Base-by-base conservation (phyloP, 768 basidiomycete genomes). In the Lactifluus rugatus region DNA sequence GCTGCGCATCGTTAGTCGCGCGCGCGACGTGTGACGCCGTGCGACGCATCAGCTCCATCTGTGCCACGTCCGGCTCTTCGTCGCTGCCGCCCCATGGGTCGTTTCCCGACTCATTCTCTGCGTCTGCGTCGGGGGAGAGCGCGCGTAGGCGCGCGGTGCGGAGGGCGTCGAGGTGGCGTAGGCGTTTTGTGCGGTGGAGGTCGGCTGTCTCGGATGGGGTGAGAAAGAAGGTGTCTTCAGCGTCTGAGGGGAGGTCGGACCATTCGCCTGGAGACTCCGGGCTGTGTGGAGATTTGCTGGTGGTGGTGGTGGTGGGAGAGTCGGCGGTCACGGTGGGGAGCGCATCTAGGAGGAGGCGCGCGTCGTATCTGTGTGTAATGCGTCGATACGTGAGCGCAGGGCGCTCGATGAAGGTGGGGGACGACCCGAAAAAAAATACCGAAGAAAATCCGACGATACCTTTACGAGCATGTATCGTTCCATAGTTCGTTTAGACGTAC, bases 141-240 rank as follows among this genome's bases (percentile, higher is more conserved):
- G 82, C 84, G 58, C 73, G 76, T 17, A 93, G 62, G n/a, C 92
- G 79, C 7, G 82, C 83, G 65, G 84, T 82, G 52, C 86, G 71
- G 8, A 75, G 72, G 19, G 73, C 74, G 17, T 88, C 82, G 41
- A 90, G 72, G 34, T 83, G 63, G 14, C 76, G 75, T 25, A 85
- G 75, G 41, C 85, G 82, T 69, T 92, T 90, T 39, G 83, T 81
- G 23, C 81, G 77, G 37, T 75, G 76, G 60, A 83, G 83, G 58
- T 85, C 85, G 14, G 83, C 82, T 2, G 76, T 71, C 62, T 93
- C 91, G 6, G 76, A 75, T 0, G 78, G 78, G 0, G 81, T 76
- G 60, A 93, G 78, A 72, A 88, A 89, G 70, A 92, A 94, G 0
- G 80, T 85, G 63, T 94, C 91, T 72, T 93, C 92, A 5, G 81